phyloP scores from a whole-genome alignment of 2,329 filamentous ascomycete genomes.

The Aspergillus thermomutatus region DNA sequence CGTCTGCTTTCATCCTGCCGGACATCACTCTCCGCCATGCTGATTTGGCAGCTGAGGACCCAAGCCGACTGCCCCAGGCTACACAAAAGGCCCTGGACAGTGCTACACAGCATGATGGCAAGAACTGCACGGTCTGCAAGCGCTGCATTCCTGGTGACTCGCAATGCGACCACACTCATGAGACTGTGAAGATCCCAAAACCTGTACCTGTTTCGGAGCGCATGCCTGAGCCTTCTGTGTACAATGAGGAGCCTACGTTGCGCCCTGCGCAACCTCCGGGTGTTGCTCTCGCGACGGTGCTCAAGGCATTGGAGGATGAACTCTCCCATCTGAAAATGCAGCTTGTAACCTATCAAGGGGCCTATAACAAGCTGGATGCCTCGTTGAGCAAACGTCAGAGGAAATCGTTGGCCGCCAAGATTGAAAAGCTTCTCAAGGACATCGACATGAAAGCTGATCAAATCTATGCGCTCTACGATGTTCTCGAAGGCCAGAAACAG shows the following conservation, averaged over 20 bases:
- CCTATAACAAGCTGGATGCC: conserved; percentile 66
- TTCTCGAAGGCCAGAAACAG: conserved; percentile 73
- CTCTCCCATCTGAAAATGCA: conserved; percentile 70
- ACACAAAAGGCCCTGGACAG: conserved; percentile 41
- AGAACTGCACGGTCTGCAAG: conserved; percentile 57
- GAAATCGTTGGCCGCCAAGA: conserved; percentile 57
- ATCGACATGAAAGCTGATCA: conserved; percentile 74
- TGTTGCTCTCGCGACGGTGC: conserved; percentile 73
- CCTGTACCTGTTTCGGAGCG: conserved; percentile 51
- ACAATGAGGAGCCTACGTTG: conserved; percentile 58
- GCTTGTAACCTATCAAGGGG: conserved; percentile 58
- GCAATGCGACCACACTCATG: conserved; percentile 27
- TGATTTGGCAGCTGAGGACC: conserved; percentile 26
- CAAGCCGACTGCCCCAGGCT: conserved; percentile 34
- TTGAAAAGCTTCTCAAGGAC: conserved; percentile 59
- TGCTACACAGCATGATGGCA: conserved; percentile 48
- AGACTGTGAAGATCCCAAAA: conserved; percentile 45
- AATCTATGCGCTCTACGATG: conserved; percentile 79
- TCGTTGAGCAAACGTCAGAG: conserved; percentile 64
- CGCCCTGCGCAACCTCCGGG: conserved; percentile 65
- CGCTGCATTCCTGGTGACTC: conserved; percentile 36
- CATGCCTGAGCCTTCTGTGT: conserved; percentile 38
- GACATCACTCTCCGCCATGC: conserved; percentile 55
- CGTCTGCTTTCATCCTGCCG: conserved; percentile 62
- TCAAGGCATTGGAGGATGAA: conserved; percentile 79